phyloP scores from a whole-genome alignment of 345 rosid species.

The Durio zibethinus region DNA sequence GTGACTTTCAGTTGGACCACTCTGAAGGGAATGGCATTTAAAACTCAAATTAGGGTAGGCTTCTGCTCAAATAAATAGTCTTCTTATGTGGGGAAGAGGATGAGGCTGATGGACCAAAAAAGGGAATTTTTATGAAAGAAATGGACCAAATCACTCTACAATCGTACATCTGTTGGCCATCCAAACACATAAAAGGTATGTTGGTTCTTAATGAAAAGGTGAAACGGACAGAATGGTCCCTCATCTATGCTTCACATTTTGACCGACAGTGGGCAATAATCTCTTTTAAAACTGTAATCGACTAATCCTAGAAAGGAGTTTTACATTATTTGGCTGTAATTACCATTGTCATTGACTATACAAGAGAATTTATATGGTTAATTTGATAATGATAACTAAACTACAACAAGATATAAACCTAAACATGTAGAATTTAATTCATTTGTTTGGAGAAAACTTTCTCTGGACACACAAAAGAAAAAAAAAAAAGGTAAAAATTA shows the following conservation, averaged over 20 bases:
- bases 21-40: conserved; percentile 10
- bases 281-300: too few relatives aligned
- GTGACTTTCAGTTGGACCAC: conserved; percentile 21
- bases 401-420: too few relatives aligned
- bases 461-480: too few relatives aligned
- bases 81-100: not conserved
- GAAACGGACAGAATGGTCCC: conserved; percentile 17
- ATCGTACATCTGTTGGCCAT: not conserved
- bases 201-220: conserved; percentile 24
- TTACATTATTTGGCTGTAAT: too few relatives aligned
- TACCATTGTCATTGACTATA: not conserved
- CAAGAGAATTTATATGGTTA: not conserved
- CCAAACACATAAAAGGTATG: not conserved
- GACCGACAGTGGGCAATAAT: not conserved
- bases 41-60: not conserved
- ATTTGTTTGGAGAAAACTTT: too few relatives aligned
- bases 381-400: too few relatives aligned
- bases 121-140: not conserved
- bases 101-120: not conserved
- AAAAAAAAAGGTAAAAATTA: too few relatives aligned
- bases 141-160: not conserved
- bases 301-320: too few relatives aligned
- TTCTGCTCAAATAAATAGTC: not conserved
- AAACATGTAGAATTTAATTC: too few relatives aligned
- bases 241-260: not conserved